phyloP scores from a whole-genome alignment of 352 stramenopile genomes.

The Phytopythium kandeliae region DNA sequence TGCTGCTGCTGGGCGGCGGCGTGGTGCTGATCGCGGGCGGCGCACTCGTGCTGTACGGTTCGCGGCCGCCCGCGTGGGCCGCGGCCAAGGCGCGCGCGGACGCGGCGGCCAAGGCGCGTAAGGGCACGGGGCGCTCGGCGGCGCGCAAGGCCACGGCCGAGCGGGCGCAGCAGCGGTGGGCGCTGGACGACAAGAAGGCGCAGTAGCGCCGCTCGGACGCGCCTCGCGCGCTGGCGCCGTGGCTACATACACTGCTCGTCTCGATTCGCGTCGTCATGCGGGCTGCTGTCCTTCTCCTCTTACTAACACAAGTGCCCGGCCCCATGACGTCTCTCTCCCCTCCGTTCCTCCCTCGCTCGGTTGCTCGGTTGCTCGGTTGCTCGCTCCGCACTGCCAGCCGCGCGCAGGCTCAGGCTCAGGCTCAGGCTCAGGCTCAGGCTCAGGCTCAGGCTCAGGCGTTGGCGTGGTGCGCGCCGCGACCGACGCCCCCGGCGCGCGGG shows the following conservation, averaged over 20 bases:
- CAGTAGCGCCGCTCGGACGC: constrained; percentile 2
- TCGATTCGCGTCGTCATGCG: too few species aligned
- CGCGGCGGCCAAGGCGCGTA: constrained; percentile 6
- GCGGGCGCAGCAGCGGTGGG: not conserved
- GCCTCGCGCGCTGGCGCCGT: too few species aligned
- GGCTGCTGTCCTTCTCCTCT: not conserved
- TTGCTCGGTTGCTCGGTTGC: not conserved
- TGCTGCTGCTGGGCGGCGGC: constrained; percentile 38
- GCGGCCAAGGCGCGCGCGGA: constrained; percentile 2
- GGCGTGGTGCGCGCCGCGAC: constrained; percentile 3
- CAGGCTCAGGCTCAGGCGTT: constrained; percentile 1
- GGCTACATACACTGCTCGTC: constrained; percentile 4
- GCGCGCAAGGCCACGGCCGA: not conserved
- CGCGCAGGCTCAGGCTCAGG: too few species aligned
- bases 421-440: too few species aligned
- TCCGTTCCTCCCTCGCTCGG: too few species aligned
- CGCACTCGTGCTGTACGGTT: constrained; percentile 41
- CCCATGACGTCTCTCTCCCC: too few species aligned
- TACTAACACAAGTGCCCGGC: constrained; percentile 7
- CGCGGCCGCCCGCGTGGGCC: constrained; percentile 18
- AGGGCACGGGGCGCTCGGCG: not conserved
- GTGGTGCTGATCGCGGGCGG: constrained; percentile 41
- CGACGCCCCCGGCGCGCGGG: constrained; percentile 4
- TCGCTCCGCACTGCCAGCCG: not conserved
- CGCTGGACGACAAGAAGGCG: constrained; percentile 6